Evolutionary conservation across 257 asterid genomes (phyloP).

Genomic region (Forsythia viridissima): DNA sequence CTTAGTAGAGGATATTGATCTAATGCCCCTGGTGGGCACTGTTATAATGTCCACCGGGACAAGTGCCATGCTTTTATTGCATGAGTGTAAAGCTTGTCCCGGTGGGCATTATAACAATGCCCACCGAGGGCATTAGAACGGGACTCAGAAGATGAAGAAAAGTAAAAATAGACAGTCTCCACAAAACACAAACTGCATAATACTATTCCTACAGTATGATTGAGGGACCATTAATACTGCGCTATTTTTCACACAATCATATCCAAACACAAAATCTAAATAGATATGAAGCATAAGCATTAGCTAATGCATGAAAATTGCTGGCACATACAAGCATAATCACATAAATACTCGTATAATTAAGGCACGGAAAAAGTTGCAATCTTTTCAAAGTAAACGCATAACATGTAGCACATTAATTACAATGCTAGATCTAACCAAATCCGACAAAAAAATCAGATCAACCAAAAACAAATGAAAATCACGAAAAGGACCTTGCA

Average conservation of each 20-base stretch:
- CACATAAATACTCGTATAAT: background rate
- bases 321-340: too few species aligned
- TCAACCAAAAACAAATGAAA: background rate
- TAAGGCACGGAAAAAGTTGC: background rate
- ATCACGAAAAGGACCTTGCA: conserved; percentile 33
- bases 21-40: too few species aligned
- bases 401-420: background rate
- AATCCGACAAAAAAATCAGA: background rate
- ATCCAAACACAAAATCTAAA: background rate
- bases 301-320: too few species aligned
- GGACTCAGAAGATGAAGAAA: too few species aligned
- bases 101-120: too few species aligned
- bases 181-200: background rate
- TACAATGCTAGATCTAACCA: background rate
- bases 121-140: too few species aligned
- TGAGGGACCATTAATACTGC: background rate
- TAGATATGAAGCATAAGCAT: background rate
- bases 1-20: background rate
- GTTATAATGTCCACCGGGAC: too few species aligned
- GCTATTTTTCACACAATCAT: background rate
- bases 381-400: background rate
- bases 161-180: too few species aligned
- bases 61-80: too few species aligned
- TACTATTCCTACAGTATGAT: background rate
- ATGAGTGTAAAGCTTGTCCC: too few species aligned